Evolutionary conservation across 2,329 filamentous ascomycete species (phyloP), one percentile per base, ranked within the genome.

Genomic region (Fusarium compactum): DNA sequence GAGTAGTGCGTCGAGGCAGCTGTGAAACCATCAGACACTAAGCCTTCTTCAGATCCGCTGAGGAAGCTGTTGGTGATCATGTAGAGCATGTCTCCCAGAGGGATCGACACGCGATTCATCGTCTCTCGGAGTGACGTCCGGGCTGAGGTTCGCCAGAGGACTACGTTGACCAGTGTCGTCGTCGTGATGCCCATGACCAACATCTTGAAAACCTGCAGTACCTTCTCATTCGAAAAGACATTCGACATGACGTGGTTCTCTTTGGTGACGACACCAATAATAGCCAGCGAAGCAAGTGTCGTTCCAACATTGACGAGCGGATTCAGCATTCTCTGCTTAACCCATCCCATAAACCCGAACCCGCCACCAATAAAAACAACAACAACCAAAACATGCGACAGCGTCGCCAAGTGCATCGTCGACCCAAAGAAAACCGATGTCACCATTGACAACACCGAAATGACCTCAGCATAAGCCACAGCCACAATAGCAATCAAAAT

Each of bases 241-340:
- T 92, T 93, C n/a, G 87, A 89, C 75, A 97, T 92, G 1, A 98
- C 90, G 2, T 94, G 90, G 38, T 93, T 94, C 77, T 98, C 95
- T 78, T 95, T 97, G 4, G 95, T 97, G 65, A 98, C 84, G 34
- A 97, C 89, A 2, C 92, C 94, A 74, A 98, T 97, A 61, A 96
- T 92, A 41, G 93, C 93, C 55, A 98, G 89, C 15, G 93, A 95
- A 4, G 95, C 90, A 62, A 98, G 85, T 22, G 94, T 97, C 70
- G 92, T 94, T 40, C 92, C 93, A 20, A 95, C 91, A 74, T 94
- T 95, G 69, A 96, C 93, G 41, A 96, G 82, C 3, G 93, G 92
- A 69, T 92, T 90, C 61, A 91, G 90, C 69, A 93, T 85, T 68
- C 85, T 89, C 77, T 95, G 92, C 79, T 97, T 97, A 50, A 91